Conservation (phyloP, 163 green algal genomes). For the Trebouxia gelatinosa region DNA sequence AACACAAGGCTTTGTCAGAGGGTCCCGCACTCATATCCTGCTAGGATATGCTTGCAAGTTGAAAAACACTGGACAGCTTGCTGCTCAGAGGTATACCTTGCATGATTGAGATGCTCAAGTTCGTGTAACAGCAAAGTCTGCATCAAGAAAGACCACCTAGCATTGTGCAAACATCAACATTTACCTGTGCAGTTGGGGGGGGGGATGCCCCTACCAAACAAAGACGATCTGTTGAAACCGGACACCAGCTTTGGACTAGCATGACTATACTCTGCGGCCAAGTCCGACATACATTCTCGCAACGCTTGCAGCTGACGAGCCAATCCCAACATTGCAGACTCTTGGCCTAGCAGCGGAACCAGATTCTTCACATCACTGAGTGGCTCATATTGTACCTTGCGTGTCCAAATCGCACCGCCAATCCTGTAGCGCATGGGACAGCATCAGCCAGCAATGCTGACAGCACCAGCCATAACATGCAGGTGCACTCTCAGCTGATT, state of each 20-base stretch:
- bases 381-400: not conserved
- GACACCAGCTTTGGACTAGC: not conserved
- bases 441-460: no score
- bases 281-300: not conserved
- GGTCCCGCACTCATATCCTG: not conserved
- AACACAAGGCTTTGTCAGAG: not conserved
- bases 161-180: not conserved
- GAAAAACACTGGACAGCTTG: not conserved
- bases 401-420: not conserved
- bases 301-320: not conserved
- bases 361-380: conserved; percentile 4
- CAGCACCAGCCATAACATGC: no score
- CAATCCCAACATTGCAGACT: not conserved
- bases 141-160: not conserved
- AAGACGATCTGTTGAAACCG: not conserved
- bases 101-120: not conserved
- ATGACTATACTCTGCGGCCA: not conserved
- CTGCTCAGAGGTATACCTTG: not conserved
- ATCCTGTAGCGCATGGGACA: no score
- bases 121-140: not conserved
- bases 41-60: not conserved
- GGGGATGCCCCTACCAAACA: not conserved
- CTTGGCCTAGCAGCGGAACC: not conserved
- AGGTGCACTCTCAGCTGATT: no score
- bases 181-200: not conserved